Evolutionary conservation across 768 basidiomycete genomes (phyloP).

Genomic region (Xerocomellus dryophilus): DNA sequence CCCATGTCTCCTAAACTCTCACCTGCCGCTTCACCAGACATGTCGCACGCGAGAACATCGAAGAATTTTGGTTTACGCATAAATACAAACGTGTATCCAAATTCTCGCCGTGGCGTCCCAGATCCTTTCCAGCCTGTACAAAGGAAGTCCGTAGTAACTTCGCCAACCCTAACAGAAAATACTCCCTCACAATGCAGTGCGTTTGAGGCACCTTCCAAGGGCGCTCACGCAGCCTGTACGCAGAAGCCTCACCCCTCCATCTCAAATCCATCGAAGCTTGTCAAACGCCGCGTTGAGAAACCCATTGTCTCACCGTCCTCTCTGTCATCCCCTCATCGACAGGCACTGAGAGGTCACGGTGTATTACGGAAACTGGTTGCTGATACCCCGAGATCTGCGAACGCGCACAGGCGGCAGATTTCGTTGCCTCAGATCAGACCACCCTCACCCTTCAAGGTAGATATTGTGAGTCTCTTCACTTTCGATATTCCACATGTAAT

Average conservation of each 20-base stretch:
- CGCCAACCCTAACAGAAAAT: background rate
- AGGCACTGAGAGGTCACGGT: background rate
- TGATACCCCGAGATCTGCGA: background rate
- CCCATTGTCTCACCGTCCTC: background rate
- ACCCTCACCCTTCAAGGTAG: conserved; percentile 26
- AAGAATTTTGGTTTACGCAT: conserved; percentile 1
- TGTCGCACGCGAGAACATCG: background rate
- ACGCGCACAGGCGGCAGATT: background rate
- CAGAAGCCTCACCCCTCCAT: background rate
- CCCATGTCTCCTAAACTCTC: background rate
- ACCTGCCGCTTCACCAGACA: background rate
- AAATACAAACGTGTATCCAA: conserved; percentile 3
- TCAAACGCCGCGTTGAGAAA: conserved; percentile 5
- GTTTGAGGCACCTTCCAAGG: background rate
- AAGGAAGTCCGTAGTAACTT: background rate
- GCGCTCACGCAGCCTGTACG: background rate
- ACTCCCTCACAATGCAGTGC: background rate
- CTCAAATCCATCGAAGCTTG: conserved; percentile 1
- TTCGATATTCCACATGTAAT: background rate
- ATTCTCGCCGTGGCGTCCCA: background rate
- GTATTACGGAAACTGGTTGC: conserved; percentile 4
- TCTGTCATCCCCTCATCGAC: background rate
- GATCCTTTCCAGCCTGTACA: background rate
- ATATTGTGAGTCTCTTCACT: conserved; percentile 22
- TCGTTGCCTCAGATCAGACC: conserved; percentile 22